phyloP scores from a whole-genome alignment of 2,329 filamentous ascomycete species.

The Aspergillus sp. region DNA sequence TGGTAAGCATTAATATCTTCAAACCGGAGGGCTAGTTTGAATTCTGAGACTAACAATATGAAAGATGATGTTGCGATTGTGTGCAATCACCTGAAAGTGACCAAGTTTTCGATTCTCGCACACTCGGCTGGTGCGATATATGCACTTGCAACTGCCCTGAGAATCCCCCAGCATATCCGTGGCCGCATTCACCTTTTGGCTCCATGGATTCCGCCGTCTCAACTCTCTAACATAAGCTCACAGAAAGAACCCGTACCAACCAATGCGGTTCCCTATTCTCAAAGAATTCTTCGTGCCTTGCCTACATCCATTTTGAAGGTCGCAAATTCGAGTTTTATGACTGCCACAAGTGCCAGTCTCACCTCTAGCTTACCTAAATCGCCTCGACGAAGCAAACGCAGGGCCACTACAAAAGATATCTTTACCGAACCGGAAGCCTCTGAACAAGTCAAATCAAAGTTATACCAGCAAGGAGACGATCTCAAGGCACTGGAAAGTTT shows the following conservation, averaged over 20 bases:
- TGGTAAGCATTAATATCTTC: conserved; percentile 51
- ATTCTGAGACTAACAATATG: conserved; percentile 4
- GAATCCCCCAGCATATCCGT: conserved; percentile 93
- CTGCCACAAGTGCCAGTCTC: conserved; percentile 80
- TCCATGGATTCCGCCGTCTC: conserved; percentile 87
- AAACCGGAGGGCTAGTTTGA: neutral
- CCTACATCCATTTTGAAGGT: conserved; percentile 89
- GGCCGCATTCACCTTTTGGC: conserved; percentile 91
- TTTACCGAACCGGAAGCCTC: conserved; percentile 24
- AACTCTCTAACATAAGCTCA: conserved; percentile 75
- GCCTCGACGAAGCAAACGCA: conserved; percentile 57
- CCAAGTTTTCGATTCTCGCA: conserved; percentile 91
- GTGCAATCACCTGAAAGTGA: conserved; percentile 85
- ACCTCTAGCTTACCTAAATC: conserved; percentile 70
- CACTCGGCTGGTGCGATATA: conserved; percentile 98
- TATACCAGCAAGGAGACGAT: conserved; percentile 15
- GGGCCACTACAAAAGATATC: conserved; percentile 37
- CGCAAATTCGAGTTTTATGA: conserved; percentile 94
- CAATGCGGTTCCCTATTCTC: conserved; percentile 83
- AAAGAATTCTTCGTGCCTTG: conserved; percentile 82
- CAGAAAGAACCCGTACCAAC: conserved; percentile 70
- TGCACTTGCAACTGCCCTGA: conserved; percentile 85
- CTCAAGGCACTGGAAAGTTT: conserved; percentile 10
- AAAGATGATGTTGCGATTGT: conserved; percentile 83
- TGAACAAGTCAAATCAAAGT: conserved; percentile 10